Evolutionary conservation across 176 grass and related monocot genomes (phyloP).

Genomic region (Oryza glaberrima): DNA sequence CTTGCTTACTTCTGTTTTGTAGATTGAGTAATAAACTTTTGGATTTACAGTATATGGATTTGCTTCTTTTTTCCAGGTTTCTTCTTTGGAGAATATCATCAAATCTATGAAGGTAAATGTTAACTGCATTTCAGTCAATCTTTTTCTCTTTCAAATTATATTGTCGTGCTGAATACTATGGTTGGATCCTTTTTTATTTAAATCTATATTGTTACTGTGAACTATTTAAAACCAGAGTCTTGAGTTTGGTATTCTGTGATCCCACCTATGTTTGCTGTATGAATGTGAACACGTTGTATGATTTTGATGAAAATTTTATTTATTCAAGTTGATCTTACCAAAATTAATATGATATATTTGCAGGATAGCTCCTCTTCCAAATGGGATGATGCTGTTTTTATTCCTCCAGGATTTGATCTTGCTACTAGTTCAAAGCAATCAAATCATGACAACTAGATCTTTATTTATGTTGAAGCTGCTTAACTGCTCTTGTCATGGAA

Average conservation of each 20-base stretch:
- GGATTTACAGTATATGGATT: conserved; percentile 19
- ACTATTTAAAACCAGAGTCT: neutral
- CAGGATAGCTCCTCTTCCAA: conserved; percentile 67
- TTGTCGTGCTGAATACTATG: neutral
- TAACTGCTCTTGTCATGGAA: conserved; percentile 12
- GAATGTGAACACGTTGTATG: neutral
- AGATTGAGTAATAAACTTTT: neutral
- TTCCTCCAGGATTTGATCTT: conserved; percentile 87
- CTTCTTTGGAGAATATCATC: conserved; percentile 81
- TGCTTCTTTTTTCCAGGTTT: conserved; percentile 56
- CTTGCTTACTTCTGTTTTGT: neutral
- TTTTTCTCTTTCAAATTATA: conserved; percentile 14
- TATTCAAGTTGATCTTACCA: neutral
- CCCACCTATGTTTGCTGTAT: neutral
- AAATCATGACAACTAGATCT: conserved; percentile 26
- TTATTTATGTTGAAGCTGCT: conserved; percentile 3
- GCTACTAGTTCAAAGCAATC: conserved; percentile 38
- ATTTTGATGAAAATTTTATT: neutral
- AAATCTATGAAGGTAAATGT: conserved; percentile 76
- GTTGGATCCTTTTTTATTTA: neutral
- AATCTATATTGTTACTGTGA: neutral
- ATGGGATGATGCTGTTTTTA: conserved; percentile 86
- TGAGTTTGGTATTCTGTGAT: neutral
- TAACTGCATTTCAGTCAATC: neutral
- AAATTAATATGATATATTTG: conserved; percentile 43